A percentile compares a stretch with the other conserved stretches of the same genome.
Conservation (phyloP, 2,329 filamentous ascomycete species). For the Diaporthe sp. region DNA sequence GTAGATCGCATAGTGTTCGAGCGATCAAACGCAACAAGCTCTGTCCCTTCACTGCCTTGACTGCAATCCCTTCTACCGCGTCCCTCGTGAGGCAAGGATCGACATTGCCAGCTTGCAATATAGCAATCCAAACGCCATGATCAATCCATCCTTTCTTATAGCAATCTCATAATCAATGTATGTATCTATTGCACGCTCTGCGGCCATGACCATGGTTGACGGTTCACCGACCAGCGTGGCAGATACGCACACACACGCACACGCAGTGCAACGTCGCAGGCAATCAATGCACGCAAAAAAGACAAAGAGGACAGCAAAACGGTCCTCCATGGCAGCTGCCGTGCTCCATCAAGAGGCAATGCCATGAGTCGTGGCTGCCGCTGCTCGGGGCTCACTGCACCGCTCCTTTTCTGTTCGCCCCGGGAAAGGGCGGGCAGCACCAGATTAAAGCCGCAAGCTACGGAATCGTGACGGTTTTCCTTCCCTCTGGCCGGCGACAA, state of each 20-base stretch:
- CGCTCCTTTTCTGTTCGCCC: not conserved
- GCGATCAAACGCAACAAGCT: conserved; percentile 9
- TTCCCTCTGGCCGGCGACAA: not conserved
- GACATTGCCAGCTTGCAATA: not conserved
- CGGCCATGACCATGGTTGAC: not conserved
- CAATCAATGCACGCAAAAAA: not conserved
- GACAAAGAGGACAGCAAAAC: not conserved
- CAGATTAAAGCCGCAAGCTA: conserved; percentile 3
- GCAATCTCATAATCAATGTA: not conserved
- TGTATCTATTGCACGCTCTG: not conserved
- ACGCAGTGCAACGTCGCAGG: conserved; percentile 7
- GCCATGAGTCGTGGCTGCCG: conserved; percentile 21
- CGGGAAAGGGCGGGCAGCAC: not conserved
- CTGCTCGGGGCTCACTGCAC: conserved; percentile 1
- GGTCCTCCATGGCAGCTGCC: conserved; percentile 11
- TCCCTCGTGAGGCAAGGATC: not conserved
- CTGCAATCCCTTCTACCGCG: not conserved
- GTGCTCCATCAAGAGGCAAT: conserved; percentile 2
- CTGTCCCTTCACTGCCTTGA: not conserved
- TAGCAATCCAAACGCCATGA: not conserved
- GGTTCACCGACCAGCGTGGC: conserved; percentile 2
- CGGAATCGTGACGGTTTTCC: not conserved
- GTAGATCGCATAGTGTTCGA: not conserved
- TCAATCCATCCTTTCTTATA: not conserved
- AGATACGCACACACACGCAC: not conserved